Conservation (phyloP, 1,284 basidiomycete genomes). For the Meira miltonrushii region DNA sequence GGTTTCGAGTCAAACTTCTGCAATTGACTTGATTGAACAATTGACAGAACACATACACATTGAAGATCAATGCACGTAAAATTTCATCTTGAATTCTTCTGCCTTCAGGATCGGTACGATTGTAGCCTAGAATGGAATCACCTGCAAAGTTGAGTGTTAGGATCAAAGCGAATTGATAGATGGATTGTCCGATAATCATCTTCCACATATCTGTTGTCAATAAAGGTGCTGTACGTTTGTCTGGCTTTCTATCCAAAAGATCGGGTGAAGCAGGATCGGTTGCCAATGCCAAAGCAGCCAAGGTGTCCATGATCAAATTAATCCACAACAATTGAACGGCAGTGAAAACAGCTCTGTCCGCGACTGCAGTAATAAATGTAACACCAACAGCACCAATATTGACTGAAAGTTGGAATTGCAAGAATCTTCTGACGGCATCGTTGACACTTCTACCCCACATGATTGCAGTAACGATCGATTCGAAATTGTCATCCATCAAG, state of each 20-base stretch:
- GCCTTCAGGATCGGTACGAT: constrained; percentile 45
- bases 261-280: constrained; percentile 83
- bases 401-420: constrained; percentile 95
- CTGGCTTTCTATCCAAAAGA: constrained; percentile 82
- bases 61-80: constrained; percentile 80
- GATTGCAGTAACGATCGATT: constrained; percentile 88
- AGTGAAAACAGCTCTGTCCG: constrained; percentile 79
- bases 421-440: constrained; percentile 91
- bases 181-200: constrained; percentile 84
- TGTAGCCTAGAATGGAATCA: constrained; percentile 60
- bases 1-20: constrained; percentile 72
- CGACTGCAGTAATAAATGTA: constrained; percentile 84
- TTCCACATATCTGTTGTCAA: constrained; percentile 77
- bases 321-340: constrained; percentile 97
- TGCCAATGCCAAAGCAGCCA: constrained; percentile 90
- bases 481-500: constrained; percentile 91
- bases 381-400: constrained; percentile 93
- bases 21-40: constrained; percentile 80
- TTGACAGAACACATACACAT: constrained; percentile 83
- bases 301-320: constrained; percentile 90
- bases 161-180: constrained; percentile 78
- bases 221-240: constrained; percentile 77
- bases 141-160: constrained; percentile 87
- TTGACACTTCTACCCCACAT: constrained; percentile 99
- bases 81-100: constrained; percentile 53